Evolutionary conservation across 1,284 basidiomycete genomes (phyloP).

Genomic region (Hymenochaete sp.): DNA sequence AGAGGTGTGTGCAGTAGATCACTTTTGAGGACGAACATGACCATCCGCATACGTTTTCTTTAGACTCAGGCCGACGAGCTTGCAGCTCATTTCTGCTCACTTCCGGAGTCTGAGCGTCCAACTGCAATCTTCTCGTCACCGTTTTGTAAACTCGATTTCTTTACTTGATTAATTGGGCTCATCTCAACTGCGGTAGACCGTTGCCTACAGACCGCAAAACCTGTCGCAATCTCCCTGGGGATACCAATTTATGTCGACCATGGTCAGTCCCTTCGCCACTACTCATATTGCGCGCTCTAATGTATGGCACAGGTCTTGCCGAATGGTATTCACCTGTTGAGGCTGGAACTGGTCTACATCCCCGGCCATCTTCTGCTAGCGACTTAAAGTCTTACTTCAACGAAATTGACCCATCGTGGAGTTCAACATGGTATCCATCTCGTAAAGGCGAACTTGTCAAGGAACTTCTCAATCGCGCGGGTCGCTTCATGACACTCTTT

Average conservation of each 20-base stretch:
- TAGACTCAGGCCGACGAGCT: conserved; percentile 71
- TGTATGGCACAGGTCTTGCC: conserved; percentile 44
- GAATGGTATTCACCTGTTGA: conserved; percentile 80
- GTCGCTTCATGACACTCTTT: conserved; percentile 45
- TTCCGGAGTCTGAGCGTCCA: conserved; percentile 61
- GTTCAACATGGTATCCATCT: conserved; percentile 59
- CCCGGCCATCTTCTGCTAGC: conserved; percentile 49
- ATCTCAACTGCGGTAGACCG: conserved; percentile 43
- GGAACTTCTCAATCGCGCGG: conserved; percentile 54
- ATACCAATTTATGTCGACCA: conserved; percentile 62
- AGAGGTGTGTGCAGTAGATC: conserved; percentile 33
- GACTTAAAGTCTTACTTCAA: conserved; percentile 46
- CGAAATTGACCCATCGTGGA: conserved; percentile 54
- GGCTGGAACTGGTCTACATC: conserved; percentile 62
- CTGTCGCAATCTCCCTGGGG: conserved; percentile 49
- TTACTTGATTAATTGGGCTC: not conserved
- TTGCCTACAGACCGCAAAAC: conserved; percentile 72
- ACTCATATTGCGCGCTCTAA: not conserved
- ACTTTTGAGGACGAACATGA: not conserved
- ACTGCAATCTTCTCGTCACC: conserved; percentile 75
- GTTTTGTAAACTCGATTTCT: conserved; percentile 47
- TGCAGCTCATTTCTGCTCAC: conserved; percentile 50
- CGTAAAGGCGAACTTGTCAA: conserved; percentile 64
- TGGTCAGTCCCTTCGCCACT: conserved; percentile 35
- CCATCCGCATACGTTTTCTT: not conserved